A percentile compares a stretch with the other conserved stretches of the same genome.
These are phyloP conservation scores for Candida smagusa DNA, from an alignment of 1,139 yeast species.

Conservation along the genomic window DNA sequence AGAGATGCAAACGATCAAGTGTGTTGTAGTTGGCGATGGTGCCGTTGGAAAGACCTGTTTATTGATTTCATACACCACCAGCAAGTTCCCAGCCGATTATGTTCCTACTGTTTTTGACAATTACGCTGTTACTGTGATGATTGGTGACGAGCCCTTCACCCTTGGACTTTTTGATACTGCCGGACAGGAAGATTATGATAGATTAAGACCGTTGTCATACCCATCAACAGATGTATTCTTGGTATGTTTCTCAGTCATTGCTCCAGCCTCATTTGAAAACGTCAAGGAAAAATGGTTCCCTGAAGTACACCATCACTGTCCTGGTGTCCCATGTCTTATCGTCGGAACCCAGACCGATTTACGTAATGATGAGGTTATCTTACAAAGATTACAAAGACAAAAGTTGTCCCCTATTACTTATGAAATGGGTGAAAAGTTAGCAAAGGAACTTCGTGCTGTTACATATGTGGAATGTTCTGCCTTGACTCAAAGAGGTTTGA, in stretches of 20 bases:
- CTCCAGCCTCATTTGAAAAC: constrained; percentile 97
- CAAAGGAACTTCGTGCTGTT: constrained; percentile 90
- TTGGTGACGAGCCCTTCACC: constrained; percentile 97
- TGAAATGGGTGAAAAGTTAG: constrained; percentile 88
- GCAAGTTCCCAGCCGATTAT: constrained; percentile 92
- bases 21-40: constrained; percentile 98
- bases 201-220: constrained; percentile 92
- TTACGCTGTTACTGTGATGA: constrained; percentile 97
- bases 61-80: constrained; percentile 83
- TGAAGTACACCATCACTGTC: constrained; percentile 96
- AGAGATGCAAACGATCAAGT: constrained; percentile 80
- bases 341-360: constrained; percentile 96
- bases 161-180: constrained; percentile 96
- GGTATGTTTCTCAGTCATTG: constrained; percentile 91
- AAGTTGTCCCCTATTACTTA: constrained; percentile 81
- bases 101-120: constrained; percentile 95
- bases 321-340: constrained; percentile 93
- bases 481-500: constrained; percentile 92
- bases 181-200: constrained; percentile 98
- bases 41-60: constrained; percentile 71
- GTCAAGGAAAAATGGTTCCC: constrained; percentile 99
- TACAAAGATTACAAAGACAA: constrained; percentile 87
- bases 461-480: constrained; percentile 98
- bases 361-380: constrained; percentile 87
- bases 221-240: constrained; percentile 96